Evolutionary conservation across 768 basidiomycete genomes (phyloP), one percentile per base, ranked within the genome.

Genomic region (Calvatia gigantea): DNA sequence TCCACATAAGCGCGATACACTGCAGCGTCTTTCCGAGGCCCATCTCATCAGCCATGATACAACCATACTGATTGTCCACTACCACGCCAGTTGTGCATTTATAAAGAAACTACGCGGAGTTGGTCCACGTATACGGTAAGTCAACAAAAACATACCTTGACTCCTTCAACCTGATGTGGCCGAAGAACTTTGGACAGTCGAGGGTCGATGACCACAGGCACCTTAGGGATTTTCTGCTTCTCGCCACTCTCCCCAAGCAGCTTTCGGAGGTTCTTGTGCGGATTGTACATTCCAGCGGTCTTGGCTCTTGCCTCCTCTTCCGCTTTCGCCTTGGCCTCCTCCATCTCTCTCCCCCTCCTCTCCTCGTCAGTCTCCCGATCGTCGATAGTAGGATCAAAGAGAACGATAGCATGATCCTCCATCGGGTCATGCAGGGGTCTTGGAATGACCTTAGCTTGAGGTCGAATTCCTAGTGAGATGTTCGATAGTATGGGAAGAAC

Each of bases 41-140:
- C 96, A 99, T 99, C 71, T 96, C 96, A 65, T 99, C 96, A 1
- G 96, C 96, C 96, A 99, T 98, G 69, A 99, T 99, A 65, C 96
- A 98, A 0, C 91, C 92, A 58, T 86, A 88, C 58, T 96, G 93
- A 63, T 93, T 90, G 42, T 92, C 87, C 33, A 89, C 90, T 54
- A 95, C 70, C 85, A 95, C 89, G 0, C 95, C 97, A 0, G 94
- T 97, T 4, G 94, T 87, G 70, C 95, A 97, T 70, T 84, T 86
- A 72, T 96, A 99, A 69, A 99, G 70, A 70, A 99, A 98, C 94
- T 99, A 62, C 17, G 8, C 19, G 42, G 35, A 3, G 54, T 60
- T n/a, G 37, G 58, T 43, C 45, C 15, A 57, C n/a, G 51, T 43
- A 51, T 50, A 31, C 28, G 39, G 7, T 59, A 33, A 56, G 48